Evolutionary conservation across 2,329 filamentous ascomycete genomes (phyloP).

Genomic region (Teratosphaeria nubilosa): DNA sequence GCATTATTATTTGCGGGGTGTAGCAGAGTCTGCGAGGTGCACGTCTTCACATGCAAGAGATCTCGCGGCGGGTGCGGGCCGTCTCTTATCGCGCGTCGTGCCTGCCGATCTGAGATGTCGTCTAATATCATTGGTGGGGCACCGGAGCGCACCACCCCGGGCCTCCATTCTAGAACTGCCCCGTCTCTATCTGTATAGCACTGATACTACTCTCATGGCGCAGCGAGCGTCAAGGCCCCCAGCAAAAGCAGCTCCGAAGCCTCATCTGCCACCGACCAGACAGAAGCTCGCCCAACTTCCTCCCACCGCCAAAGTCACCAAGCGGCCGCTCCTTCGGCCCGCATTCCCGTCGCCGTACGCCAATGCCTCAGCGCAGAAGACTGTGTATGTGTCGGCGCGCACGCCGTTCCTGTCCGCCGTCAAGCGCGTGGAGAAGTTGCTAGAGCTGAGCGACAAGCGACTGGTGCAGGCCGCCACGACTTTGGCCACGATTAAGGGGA

Average conservation of each 20-base stretch:
- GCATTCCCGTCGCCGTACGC: conserved; percentile 45
- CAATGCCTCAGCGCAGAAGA: conserved; percentile 39
- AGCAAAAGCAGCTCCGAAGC: not conserved
- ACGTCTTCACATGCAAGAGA: conserved; percentile 5
- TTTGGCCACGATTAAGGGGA: conserved; percentile 19
- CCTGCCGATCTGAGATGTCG: not conserved
- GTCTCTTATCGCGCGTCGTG: not conserved
- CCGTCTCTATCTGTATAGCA: too few species aligned
- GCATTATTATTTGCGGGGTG: conserved; percentile 27
- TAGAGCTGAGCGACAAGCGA: conserved; percentile 47
- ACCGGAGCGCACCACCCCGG: not conserved
- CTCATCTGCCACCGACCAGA: not conserved
- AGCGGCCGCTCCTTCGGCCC: conserved; percentile 50
- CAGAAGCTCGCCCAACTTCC: not conserved
- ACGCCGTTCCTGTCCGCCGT: conserved; percentile 60
- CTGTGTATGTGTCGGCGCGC: conserved; percentile 55
- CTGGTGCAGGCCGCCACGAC: conserved; percentile 31
- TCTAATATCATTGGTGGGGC: not conserved
- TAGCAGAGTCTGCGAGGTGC: not conserved
- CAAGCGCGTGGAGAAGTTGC: conserved; percentile 53
- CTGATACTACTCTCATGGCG: not conserved
- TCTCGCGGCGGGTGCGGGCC: not conserved
- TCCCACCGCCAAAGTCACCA: conserved; percentile 39
- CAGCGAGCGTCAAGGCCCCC: not conserved
- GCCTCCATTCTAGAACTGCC: too few species aligned